phyloP scores from a whole-genome alignment of 1,284 basidiomycete species.

The Sphaerobolus stellatus region DNA sequence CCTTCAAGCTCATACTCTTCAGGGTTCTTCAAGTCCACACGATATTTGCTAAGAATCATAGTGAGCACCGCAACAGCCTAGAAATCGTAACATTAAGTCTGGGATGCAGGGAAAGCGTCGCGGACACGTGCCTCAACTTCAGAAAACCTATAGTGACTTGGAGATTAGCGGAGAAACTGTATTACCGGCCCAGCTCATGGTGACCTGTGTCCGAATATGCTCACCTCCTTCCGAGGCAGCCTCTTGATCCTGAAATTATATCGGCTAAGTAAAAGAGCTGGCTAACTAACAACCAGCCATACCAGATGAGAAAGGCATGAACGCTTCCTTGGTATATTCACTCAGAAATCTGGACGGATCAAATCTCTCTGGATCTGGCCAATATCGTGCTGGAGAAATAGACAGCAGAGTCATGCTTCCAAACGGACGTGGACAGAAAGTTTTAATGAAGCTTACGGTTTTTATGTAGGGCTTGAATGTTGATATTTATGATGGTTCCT shows the following conservation, averaged over 20 bases:
- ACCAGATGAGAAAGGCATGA: conserved; percentile 55
- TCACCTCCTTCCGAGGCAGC: conserved; percentile 54
- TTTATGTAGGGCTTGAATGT: conserved; percentile 16
- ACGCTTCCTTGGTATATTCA: conserved; percentile 50
- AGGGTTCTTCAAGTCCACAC: conserved; percentile 18
- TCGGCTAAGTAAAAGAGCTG: neutral
- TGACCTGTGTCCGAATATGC: conserved; percentile 13
- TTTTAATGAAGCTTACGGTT: conserved; percentile 7
- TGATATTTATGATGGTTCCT: conserved; percentile 8
- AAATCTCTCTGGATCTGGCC: conserved; percentile 51
- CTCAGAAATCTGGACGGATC: conserved; percentile 51
- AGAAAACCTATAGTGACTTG: neutral
- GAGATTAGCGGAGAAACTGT: neutral
- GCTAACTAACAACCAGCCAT: conserved; percentile 5
- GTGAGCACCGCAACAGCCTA: conserved; percentile 18
- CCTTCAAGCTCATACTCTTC: conserved; percentile 19
- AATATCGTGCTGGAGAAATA: conserved; percentile 43
- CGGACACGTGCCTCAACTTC: neutral
- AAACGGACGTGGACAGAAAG: neutral
- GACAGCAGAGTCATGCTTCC: conserved; percentile 13
- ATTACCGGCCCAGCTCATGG: neutral
- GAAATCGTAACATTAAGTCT: neutral
- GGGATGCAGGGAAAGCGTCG: neutral
- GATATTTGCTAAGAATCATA: conserved; percentile 22
- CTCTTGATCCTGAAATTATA: conserved; percentile 36